A percentile compares a stretch with the other conserved stretches of the same genome.
Conservation (phyloP, 2,329 filamentous ascomycete species). For the Neurospora sp. region DNA sequence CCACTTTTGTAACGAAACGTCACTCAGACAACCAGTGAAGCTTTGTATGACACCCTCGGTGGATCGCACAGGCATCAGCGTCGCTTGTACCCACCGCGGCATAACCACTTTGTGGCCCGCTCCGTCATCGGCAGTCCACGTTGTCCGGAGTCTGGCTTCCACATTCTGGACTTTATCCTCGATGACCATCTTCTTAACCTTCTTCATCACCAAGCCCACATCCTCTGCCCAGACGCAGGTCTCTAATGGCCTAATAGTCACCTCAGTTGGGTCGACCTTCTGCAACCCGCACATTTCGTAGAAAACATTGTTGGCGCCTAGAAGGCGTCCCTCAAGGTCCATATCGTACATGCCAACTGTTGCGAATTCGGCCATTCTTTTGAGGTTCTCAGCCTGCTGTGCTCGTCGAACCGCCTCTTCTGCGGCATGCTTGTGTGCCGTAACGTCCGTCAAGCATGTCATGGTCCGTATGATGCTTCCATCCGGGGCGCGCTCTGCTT, state of each 20-base stretch:
- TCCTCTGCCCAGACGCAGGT: conserved; percentile 37
- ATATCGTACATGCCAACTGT: conserved; percentile 48
- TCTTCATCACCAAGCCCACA: conserved; percentile 28
- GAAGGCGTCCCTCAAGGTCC: conserved; percentile 37
- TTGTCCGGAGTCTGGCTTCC: conserved; percentile 39
- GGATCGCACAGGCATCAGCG: conserved; percentile 40
- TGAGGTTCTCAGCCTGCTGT: conserved; percentile 42
- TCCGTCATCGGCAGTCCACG: conserved; percentile 36
- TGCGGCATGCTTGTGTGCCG: conserved; percentile 37
- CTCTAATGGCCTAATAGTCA: conserved; percentile 34
- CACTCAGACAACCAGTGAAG: conserved; percentile 39
- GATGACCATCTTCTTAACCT: conserved; percentile 28
- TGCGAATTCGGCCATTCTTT: conserved; percentile 43
- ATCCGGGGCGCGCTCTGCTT: conserved; percentile 33
- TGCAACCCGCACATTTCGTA: conserved; percentile 42
- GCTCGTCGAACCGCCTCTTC: conserved; percentile 39
- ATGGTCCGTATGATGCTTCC: conserved; percentile 36
- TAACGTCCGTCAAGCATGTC: conserved; percentile 42
- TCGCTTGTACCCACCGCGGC: conserved; percentile 39
- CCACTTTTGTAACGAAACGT: conserved; percentile 40
- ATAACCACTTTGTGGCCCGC: conserved; percentile 32
- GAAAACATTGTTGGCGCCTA: conserved; percentile 44
- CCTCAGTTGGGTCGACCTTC: conserved; percentile 29
- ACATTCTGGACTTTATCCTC: conserved; percentile 34
- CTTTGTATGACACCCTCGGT: conserved; percentile 37